These are phyloP conservation scores for Termitomyces sp. DNA, from an alignment of 768 basidiomycete species.

Conservation along the genomic window DNA sequence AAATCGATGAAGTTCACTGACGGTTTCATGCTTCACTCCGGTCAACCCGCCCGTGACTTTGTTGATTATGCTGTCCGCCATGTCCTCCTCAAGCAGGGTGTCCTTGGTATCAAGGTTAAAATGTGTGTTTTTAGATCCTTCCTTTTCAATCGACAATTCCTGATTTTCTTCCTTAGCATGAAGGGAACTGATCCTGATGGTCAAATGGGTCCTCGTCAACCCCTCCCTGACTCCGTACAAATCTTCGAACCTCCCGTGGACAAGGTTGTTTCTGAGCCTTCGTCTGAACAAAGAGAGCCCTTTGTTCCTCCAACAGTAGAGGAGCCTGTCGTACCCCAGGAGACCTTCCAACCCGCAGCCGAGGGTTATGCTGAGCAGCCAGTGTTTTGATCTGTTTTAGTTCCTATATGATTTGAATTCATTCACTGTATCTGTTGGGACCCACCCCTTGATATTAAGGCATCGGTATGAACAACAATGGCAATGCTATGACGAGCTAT, in stretches of 20 bases:
- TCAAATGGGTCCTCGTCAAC: constrained; percentile 82
- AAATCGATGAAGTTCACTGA: constrained; percentile 99
- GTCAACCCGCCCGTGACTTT: constrained; percentile 95
- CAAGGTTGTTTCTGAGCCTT: constrained; percentile 85
- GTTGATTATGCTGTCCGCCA: constrained; percentile 98
- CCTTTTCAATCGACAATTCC: constrained; percentile 5
- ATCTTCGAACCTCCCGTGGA: constrained; percentile 88
- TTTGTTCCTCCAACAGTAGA: constrained; percentile 48
- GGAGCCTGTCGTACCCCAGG: constrained; percentile 46
- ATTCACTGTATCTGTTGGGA: background rate
- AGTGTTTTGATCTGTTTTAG: constrained; percentile 49
- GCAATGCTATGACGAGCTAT: background rate
- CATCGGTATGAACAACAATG: background rate
- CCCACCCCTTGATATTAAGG: background rate
- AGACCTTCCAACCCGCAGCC: constrained; percentile 33
- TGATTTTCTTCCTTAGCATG: constrained; percentile 59
- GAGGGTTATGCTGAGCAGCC: constrained; percentile 44
- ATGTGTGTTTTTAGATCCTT: constrained; percentile 52
- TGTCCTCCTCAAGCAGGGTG: constrained; percentile 97
- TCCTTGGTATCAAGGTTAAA: constrained; percentile 99
- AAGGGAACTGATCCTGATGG: constrained; percentile 95
- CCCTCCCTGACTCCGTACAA: constrained; percentile 92
- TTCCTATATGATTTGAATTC: constrained; percentile 1
- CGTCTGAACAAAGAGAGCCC: constrained; percentile 85
- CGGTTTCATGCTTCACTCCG: constrained; percentile 98